Percentiles rank a stretch among this genome's conserved stretches.
These are phyloP conservation scores for Crotalaria pallida DNA, from an alignment of 306 rosid genomes.

Conservation along the genomic window DNA sequence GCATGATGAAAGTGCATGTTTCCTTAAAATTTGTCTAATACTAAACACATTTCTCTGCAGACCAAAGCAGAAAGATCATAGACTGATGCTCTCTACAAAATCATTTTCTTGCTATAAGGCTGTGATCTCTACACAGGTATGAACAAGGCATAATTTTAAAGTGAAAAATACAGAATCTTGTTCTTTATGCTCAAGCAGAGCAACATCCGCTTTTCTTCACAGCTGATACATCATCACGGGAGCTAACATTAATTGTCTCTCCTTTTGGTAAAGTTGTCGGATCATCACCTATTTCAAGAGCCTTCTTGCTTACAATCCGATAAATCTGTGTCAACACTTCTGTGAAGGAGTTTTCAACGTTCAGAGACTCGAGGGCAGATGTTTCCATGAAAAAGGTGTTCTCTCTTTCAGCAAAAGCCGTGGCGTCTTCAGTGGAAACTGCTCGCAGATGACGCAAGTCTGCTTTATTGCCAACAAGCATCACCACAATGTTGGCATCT, in stretches of 20 bases:
- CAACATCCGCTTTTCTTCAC: conserved; percentile 69
- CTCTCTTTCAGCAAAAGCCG: conserved; percentile 55
- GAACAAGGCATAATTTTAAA: conserved; percentile 19
- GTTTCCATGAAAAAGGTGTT: conserved; percentile 72
- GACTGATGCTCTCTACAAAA: conserved; percentile 28
- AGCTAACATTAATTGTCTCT: conserved; percentile 53
- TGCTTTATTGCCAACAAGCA: conserved; percentile 78
- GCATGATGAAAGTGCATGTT: neutral
- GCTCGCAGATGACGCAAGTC: conserved; percentile 75
- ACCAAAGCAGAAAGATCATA: conserved; percentile 23
- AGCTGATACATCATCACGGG: conserved; percentile 70
- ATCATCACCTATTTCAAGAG: conserved; percentile 68
- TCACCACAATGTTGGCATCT: conserved; percentile 69
- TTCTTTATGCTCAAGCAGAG: conserved; percentile 35
- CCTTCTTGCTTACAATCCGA: conserved; percentile 59
- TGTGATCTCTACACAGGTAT: conserved; percentile 36
- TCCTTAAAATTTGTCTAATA: conserved; percentile 26
- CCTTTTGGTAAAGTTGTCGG: conserved; percentile 77
- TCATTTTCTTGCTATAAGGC: conserved; percentile 14
- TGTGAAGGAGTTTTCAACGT: conserved; percentile 70
- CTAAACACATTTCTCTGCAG: conserved; percentile 27
- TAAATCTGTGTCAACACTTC: conserved; percentile 64
- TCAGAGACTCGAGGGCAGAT: conserved; percentile 72
- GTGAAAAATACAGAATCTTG: conserved; percentile 7
- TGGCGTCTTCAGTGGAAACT: conserved; percentile 55